Evolutionary conservation across 108 stramenopile species (phyloP).

Genomic region (Chaetoceros muelleri): DNA sequence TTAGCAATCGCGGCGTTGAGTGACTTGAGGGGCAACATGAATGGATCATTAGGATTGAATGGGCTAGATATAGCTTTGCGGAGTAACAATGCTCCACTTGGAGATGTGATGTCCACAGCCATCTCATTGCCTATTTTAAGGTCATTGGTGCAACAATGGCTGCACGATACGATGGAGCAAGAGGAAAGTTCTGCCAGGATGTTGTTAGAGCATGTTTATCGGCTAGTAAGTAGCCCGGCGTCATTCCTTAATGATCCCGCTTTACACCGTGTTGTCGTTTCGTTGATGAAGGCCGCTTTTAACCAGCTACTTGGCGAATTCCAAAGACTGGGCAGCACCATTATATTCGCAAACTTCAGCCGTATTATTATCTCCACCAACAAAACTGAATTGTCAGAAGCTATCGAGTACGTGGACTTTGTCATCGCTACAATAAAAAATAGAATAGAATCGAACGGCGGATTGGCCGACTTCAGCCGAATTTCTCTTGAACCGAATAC

Average conservation of each 20-base stretch:
- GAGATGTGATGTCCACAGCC: slow-evolving; percentile 78
- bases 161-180: slow-evolving; percentile 64
- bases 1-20: slow-evolving; percentile 87
- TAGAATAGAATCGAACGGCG: slow-evolving; percentile 4
- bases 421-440: slow-evolving; percentile 74
- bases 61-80: slow-evolving; percentile 6
- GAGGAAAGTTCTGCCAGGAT: slow-evolving; percentile 75
- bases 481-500: slow-evolving; percentile 59
- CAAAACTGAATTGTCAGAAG: slow-evolving; percentile 70
- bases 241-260: slow-evolving; percentile 88
- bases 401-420: slow-evolving; percentile 88
- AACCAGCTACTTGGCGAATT: slow-evolving; percentile 81
- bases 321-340: slow-evolving; percentile 88
- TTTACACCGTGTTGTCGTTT: slow-evolving; percentile 82
- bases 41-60: slow-evolving; percentile 7
- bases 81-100: slow-evolving; percentile 43
- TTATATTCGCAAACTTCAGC: slow-evolving; percentile 87
- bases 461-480: slow-evolving; percentile 31
- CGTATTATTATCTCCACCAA: slow-evolving; percentile 89
- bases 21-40: slow-evolving; percentile 29
- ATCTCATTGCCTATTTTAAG: slow-evolving; percentile 72
- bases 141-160: slow-evolving; percentile 73
- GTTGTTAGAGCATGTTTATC: slow-evolving; percentile 82
- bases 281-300: slow-evolving; percentile 88
- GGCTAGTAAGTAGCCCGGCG: slow-evolving; percentile 80